Percentiles rank a stretch among this genome's conserved stretches.
phyloP scores from a whole-genome alignment of 2,329 filamentous ascomycete species.

The Ceratocystis eucalypticola region DNA sequence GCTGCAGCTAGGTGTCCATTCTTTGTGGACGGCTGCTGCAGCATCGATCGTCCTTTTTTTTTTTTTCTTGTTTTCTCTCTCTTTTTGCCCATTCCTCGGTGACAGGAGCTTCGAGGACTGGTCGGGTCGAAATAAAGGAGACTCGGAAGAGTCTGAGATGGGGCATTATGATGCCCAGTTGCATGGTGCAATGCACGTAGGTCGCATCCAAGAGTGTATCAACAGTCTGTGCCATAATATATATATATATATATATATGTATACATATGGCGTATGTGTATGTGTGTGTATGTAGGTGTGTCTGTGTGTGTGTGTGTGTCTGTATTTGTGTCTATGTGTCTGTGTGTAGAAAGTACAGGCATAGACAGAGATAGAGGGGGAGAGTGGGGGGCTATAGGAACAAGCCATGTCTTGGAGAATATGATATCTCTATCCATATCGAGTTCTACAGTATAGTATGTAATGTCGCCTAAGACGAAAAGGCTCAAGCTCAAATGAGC shows the following conservation, averaged over 20 bases:
- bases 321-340: too few species aligned
- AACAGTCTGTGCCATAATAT: neutral
- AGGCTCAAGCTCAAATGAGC: neutral
- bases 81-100: neutral
- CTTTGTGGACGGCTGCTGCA: neutral
- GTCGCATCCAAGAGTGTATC: neutral
- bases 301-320: neutral
- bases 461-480: neutral
- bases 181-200: neutral
- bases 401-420: neutral
- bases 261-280: neutral
- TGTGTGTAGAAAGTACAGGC: neutral
- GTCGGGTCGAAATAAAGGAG: conserved; percentile 15
- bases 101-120: conserved; percentile 6
- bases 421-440: neutral
- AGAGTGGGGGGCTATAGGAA: neutral
- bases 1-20: conserved; percentile 9
- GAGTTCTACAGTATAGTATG: neutral
- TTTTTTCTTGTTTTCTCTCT: neutral
- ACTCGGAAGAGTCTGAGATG: neutral
- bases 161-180: conserved; percentile 5
- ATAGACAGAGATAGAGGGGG: neutral
- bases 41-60: neutral
- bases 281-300: neutral
- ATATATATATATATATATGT: too few species aligned